Conservation (phyloP, 2,329 filamentous ascomycete species). For the Botrytis aclada region DNA sequence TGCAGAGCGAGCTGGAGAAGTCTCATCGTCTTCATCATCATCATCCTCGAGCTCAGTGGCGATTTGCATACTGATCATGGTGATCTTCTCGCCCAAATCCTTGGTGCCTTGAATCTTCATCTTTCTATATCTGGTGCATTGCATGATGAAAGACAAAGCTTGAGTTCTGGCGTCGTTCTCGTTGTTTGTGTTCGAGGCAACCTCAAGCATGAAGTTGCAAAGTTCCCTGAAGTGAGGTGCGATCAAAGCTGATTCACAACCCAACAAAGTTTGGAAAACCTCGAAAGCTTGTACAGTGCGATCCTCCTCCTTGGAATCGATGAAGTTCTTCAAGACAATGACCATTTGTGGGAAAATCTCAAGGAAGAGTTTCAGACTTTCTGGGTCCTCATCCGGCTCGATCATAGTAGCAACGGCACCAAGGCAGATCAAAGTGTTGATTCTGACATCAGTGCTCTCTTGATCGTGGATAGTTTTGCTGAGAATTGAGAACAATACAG, state of each 20-base stretch:
- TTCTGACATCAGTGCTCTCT: slow-evolving; percentile 85
- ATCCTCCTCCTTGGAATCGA: slow-evolving; percentile 79
- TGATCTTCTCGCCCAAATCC: slow-evolving; percentile 79
- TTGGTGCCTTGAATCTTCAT: slow-evolving; percentile 92
- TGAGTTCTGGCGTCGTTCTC: slow-evolving; percentile 86
- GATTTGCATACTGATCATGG: slow-evolving; percentile 82
- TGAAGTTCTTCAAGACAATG: slow-evolving; percentile 77
- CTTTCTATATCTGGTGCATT: slow-evolving; percentile 86
- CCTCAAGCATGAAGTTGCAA: slow-evolving; percentile 88
- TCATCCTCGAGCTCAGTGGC: slow-evolving; percentile 83
- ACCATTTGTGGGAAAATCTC: slow-evolving; percentile 84
- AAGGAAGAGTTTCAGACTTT: slow-evolving; percentile 72
- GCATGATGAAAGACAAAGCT: slow-evolving; percentile 89
- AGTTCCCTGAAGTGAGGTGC: slow-evolving; percentile 85
- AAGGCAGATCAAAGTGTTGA: slow-evolving; percentile 90
- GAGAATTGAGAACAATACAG: slow-evolving; percentile 79
- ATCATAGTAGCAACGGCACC: slow-evolving; percentile 84
- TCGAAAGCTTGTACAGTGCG: slow-evolving; percentile 88
- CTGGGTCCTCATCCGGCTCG: slow-evolving; percentile 79
- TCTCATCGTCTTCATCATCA: slow-evolving; percentile 69
- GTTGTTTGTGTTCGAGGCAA: slow-evolving; percentile 71
- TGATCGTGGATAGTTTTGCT: slow-evolving; percentile 83
- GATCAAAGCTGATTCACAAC: slow-evolving; percentile 81
- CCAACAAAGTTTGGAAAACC: slow-evolving; percentile 92
- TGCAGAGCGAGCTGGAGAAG: slow-evolving; percentile 80